phyloP scores from a whole-genome alignment of 805 yeast species.

The Kodamaea hsintzibuensis region DNA sequence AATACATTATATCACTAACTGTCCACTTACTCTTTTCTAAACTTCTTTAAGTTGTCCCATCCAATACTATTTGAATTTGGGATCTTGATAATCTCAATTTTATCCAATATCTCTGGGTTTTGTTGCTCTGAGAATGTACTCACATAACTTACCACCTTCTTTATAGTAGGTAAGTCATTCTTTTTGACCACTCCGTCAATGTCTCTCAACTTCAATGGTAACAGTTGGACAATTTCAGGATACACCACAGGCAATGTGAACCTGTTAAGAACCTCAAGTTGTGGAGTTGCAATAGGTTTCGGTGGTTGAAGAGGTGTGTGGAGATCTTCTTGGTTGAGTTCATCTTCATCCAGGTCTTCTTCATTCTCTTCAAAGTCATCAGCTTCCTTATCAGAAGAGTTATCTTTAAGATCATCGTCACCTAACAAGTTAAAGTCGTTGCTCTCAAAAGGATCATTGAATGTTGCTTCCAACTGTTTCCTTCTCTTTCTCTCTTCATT shows the following conservation, averaged over 20 bases:
- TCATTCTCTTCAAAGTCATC: conserved; percentile 6
- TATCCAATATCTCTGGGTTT: conserved; percentile 36
- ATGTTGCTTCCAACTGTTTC: conserved; percentile 14
- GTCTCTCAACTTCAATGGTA: conserved; percentile 31
- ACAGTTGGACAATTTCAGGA: conserved; percentile 30
- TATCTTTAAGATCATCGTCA: conserved; percentile 7
- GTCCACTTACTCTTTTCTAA: conserved; percentile 13
- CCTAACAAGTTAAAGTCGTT: conserved; percentile 10
- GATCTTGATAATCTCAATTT: conserved; percentile 40
- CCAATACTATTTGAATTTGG: conserved; percentile 45
- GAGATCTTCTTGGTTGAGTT: conserved; percentile 10
- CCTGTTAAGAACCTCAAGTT: conserved; percentile 23
- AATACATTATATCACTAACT: background rate
- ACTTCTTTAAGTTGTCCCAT: conserved; percentile 45
- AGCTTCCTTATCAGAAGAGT: conserved; percentile 1
- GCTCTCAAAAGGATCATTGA: conserved; percentile 16
- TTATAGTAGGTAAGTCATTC: conserved; percentile 21
- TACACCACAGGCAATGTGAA: conserved; percentile 37
- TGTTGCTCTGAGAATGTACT: conserved; percentile 29
- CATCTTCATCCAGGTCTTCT: conserved; percentile 13
- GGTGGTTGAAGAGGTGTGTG: conserved; percentile 19
- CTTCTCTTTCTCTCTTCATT: conserved; percentile 15
- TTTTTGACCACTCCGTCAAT: conserved; percentile 5
- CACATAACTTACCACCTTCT: conserved; percentile 35
- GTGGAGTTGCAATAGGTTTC: conserved; percentile 18